Base-by-base conservation (phyloP, 176 grass and related monocot genomes). In the Ampelocalamus luodianensis region DNA sequence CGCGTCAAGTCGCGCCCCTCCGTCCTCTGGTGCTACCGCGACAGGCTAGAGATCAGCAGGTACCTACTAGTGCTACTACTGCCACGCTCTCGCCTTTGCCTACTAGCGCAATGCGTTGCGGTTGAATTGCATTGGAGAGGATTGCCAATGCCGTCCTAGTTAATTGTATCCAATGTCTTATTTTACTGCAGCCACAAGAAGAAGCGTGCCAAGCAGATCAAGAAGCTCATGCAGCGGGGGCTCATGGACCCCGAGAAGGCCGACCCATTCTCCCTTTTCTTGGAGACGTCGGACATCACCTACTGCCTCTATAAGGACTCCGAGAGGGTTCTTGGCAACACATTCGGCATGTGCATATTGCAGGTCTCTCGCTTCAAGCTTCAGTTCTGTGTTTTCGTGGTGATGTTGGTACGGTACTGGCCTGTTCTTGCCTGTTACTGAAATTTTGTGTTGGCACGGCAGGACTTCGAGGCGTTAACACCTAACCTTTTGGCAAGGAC, bases 321-420 rank as follows among this genome's bases (percentile, higher is more conserved):
- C 0, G 93, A 99, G 72, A 88, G 90, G 89, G 88, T 99, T 62
- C 93, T 99, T 27, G 96, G 96, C 40, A 99, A 96, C 83, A 99
- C 96, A 32, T 99, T 99, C 20, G 93, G 91, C 27, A 99, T 99
- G 93, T 99, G 96, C 91, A 99, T 99, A 29, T 85, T 99, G 66
- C 93, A 99, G 91, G 96, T 99, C 4, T 69, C 6, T 32, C 39
- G 32, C 1, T 11, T 18, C 60, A 37, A 37, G 4, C 18, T 71
- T 72, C 23, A 26, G 5, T 64, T 66, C 14, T 77, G 18, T 82
- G 26, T 65, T 63, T 42, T 87, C 12, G 60, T 46, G 27, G 3
- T 46, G 27, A 4, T 73, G 40, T 9, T 82, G 39, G 17, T 72
- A 6, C 48, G 7, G 12, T 45, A 44, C 5, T 26, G 18, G 54